A percentile compares a stretch with the other conserved stretches of the same genome.
Conservation (phyloP, 176 grass and related monocot species). For the Hordeum marinum region DNA sequence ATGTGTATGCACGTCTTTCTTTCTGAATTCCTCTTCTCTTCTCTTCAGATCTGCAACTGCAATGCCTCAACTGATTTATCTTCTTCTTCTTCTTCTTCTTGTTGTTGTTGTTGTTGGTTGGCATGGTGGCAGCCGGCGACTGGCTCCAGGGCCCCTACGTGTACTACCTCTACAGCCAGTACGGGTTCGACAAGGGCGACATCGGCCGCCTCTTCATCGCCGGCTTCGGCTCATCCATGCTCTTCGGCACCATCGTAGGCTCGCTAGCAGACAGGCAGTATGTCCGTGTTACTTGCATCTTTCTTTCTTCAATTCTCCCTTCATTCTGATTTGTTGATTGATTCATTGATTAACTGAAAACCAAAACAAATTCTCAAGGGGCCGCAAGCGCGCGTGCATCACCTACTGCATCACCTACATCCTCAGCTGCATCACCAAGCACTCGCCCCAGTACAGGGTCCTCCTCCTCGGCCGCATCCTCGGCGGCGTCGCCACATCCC, state of each 20-base stretch:
- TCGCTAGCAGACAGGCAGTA: slow-evolving; percentile 96
- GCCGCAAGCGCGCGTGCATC: slow-evolving; percentile 82
- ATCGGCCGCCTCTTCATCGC: slow-evolving; percentile 99
- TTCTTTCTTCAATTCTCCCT: not conserved
- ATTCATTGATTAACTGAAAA: no score
- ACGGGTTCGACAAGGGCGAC: slow-evolving; percentile 97
- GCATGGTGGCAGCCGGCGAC: slow-evolving; percentile 59
- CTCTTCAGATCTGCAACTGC: no score
- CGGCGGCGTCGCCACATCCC: slow-evolving; percentile 75
- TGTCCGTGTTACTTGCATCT: not conserved
- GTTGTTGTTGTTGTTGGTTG: no score
- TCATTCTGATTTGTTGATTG: no score
- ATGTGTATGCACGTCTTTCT: slow-evolving; percentile 51
- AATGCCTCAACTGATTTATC: no score
- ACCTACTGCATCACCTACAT: slow-evolving; percentile 98
- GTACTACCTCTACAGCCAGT: slow-evolving; percentile 93
- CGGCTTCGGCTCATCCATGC: slow-evolving; percentile 97
- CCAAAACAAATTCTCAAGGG: no score
- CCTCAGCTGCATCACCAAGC: slow-evolving; percentile 95
- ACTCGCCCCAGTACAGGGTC: slow-evolving; percentile 80
- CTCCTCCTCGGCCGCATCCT: slow-evolving; percentile 83
- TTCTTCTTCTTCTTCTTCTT: no score
- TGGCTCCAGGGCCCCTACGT: slow-evolving; percentile 98
- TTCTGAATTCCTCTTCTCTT: no score
- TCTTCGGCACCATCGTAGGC: slow-evolving; percentile 97